Evolutionary conservation across 768 basidiomycete genomes (phyloP), one percentile per base, ranked within the genome.

Genomic region (Candolleomyces eurysporus): DNA sequence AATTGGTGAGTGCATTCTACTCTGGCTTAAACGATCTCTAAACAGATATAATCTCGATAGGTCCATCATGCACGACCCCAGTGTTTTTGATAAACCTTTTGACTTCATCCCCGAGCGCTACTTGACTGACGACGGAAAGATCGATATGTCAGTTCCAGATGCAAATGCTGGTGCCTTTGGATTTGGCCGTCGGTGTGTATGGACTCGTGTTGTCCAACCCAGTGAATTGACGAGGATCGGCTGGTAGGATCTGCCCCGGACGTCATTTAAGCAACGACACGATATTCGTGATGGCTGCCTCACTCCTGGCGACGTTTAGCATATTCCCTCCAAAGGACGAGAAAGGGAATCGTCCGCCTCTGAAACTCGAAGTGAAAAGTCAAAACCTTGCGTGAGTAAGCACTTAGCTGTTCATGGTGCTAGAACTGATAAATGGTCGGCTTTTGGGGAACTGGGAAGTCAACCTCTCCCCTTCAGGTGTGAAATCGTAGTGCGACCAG

Each of bases 201-300:
- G 26, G 26, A 26, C 26, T 48, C 16, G 2, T 48, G 10, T 58
- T 17, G 26, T 26, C 26, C 26, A 26, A 26, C 26, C 26, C 39
- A 14, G 22, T 17, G 11, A 73, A 69, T 30, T 43, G 13, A 13
- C 13, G n/a, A 11, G 11, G 26, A 26, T 3, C 2, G 13, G 13
- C 11, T 13, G 13, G 53, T 39, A 53, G 71, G 22, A 63, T 78
- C 7, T 82, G 81, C 57, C 76, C 80, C n/a, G 83, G 82, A 5
- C 68, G 73, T 30, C 58, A 77, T 51, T 65, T 84, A 40, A 81
- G 77, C 4, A 77, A 81, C 19, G 71, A 75, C 1, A 78, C 75
- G 14, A 16, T 80, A 31, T 76, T 74, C 67, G 60, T 65, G 26
- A 59, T 63, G 4, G 54, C 67, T 1, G 66, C 66, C 2, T 61